Conservation (phyloP, 176 grass and related monocot genomes). For the Thinopyrum elongatum region DNA sequence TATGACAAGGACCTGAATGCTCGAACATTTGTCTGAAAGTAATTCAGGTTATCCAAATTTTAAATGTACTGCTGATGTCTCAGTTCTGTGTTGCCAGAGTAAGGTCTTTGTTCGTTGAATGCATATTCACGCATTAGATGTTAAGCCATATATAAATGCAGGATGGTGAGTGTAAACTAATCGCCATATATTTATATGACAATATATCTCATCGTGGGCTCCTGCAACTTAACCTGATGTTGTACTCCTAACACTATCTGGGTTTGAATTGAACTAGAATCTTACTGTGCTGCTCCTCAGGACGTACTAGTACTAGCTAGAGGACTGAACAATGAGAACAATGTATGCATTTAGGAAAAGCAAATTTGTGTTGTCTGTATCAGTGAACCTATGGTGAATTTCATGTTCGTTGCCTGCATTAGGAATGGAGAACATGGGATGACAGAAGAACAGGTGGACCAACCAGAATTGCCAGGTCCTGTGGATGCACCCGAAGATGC, state of each 20-base stretch:
- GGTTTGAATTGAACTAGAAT: not conserved
- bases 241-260: not conserved
- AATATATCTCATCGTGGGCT: not conserved
- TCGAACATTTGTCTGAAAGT: not conserved
- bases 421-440: conserved; percentile 33
- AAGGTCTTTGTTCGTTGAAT: not conserved
- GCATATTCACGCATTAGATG: not conserved
- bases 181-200: not conserved
- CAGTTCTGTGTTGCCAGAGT: not conserved
- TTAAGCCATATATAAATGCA: not conserved
- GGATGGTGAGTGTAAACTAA: too few relatives aligned
- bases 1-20: not conserved
- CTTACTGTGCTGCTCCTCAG: not conserved
- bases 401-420: not conserved
- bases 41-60: not conserved
- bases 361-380: not conserved
- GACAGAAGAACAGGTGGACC: not conserved
- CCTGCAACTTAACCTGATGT: not conserved
- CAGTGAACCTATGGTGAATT: not conserved
- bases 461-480: conserved; percentile 33
- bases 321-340: not conserved
- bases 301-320: not conserved
- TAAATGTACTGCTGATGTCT: not conserved
- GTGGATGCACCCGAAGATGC: conserved; percentile 40
- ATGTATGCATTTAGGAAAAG: not conserved